Conservation (phyloP, 2,329 filamentous ascomycete species). For the Scorias spongiosa region DNA sequence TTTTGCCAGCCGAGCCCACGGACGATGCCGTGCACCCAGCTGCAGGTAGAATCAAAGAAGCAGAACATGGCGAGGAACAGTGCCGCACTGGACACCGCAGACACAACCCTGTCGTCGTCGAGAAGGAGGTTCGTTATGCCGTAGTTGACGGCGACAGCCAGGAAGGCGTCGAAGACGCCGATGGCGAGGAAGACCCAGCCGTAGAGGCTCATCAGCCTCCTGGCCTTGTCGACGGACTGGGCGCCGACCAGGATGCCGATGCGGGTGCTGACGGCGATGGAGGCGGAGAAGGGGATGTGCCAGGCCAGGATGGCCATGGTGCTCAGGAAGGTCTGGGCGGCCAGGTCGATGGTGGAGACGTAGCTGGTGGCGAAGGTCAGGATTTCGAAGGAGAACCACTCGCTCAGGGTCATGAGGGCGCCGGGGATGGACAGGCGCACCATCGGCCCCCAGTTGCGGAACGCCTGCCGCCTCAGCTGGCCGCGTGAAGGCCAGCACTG, state of each 20-base stretch:
- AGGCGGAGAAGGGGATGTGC: constrained; percentile 26
- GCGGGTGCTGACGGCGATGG: constrained; percentile 24
- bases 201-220: constrained; percentile 18
- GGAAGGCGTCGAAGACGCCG: constrained; percentile 19
- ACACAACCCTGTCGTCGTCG: constrained; percentile 20
- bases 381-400: constrained; percentile 17
- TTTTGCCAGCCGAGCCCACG: constrained; percentile 24
- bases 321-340: constrained; percentile 3
- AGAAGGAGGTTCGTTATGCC: constrained; percentile 21
- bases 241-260: constrained; percentile 26
- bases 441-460: constrained; percentile 24
- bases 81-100: constrained; percentile 19
- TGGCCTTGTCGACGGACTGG: constrained; percentile 19
- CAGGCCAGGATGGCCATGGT: constrained; percentile 21
- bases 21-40: constrained; percentile 22
- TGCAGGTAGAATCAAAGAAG: constrained; percentile 23
- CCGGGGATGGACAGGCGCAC: constrained; percentile 11
- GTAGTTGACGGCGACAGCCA: constrained; percentile 17
- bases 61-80: constrained; percentile 24
- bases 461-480: constrained; percentile 8
- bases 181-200: constrained; percentile 20
- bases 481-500: constrained; percentile 29
- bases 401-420: constrained; percentile 11
- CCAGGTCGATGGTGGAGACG: constrained; percentile 11
- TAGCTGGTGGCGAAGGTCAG: constrained; percentile 20